Percentiles rank a stretch among this genome's conserved stretches.
phyloP scores from a whole-genome alignment of 768 basidiomycete genomes.

The Boletus vinaceobasis region DNA sequence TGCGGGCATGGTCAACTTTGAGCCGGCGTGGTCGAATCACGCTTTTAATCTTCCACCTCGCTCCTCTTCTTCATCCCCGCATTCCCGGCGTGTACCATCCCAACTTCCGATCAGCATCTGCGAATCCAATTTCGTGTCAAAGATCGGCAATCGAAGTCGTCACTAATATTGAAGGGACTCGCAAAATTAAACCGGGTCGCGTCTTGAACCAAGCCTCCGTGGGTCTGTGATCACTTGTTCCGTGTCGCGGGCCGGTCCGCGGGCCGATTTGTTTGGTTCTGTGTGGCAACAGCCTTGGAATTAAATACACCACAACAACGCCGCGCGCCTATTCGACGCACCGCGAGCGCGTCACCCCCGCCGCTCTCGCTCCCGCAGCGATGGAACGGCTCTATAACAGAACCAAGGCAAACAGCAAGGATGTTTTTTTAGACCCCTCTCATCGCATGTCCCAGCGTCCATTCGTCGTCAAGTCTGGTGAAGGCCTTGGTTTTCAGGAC shows the following conservation, averaged over 20 bases:
- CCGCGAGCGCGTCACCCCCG: neutral
- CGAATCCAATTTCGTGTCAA: slow-evolving; percentile 6
- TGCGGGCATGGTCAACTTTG: slow-evolving; percentile 9
- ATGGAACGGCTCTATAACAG: slow-evolving; percentile 23
- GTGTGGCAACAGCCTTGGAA: slow-evolving; percentile 23
- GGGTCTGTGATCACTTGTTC: neutral
- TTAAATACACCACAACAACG: slow-evolving; percentile 31
- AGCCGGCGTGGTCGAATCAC: neutral
- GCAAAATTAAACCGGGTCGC: neutral
- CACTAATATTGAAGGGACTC: neutral
- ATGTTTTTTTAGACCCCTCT: slow-evolving; percentile 12
- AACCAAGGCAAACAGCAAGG: neutral
- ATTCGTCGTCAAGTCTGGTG: slow-evolving; percentile 19
- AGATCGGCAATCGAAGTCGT: slow-evolving; percentile 12
- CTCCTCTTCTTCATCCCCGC: slow-evolving; percentile 4
- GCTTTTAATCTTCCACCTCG: neutral
- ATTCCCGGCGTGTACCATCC: neutral
- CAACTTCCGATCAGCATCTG: slow-evolving; percentile 6
- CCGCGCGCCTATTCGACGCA: slow-evolving; percentile 13
- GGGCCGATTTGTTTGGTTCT: slow-evolving; percentile 13
- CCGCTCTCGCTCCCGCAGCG: neutral
- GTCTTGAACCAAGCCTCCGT: neutral
- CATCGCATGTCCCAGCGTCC: slow-evolving; percentile 27
- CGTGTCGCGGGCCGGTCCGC: neutral
- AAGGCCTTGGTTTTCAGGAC: slow-evolving; percentile 26